Conservation (phyloP, 345 rosid species). For the Corchorus olitorius region DNA sequence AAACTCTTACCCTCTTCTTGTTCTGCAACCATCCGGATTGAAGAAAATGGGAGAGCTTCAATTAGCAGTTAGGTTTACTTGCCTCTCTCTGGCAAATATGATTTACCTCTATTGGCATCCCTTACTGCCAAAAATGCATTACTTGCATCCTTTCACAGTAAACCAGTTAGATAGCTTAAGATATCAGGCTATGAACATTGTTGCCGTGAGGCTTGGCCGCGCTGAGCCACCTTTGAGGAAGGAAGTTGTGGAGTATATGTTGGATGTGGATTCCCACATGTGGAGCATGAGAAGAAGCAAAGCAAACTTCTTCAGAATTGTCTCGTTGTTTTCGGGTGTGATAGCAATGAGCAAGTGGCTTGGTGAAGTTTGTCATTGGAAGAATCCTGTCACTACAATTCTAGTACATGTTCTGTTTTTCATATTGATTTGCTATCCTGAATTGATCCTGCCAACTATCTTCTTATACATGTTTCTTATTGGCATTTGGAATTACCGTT, state of each 20-base stretch:
- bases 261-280: slow-evolving; percentile 93
- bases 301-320: slow-evolving; percentile 87
- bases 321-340: slow-evolving; percentile 63
- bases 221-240: slow-evolving; percentile 86
- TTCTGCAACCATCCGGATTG: slow-evolving; percentile 61
- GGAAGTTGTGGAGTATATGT: slow-evolving; percentile 89
- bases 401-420: slow-evolving; percentile 69
- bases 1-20: slow-evolving; percentile 78
- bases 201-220: slow-evolving; percentile 62
- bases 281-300: slow-evolving; percentile 96
- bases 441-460: slow-evolving; percentile 72
- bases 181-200: slow-evolving; percentile 83
- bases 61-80: slow-evolving; percentile 71
- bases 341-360: slow-evolving; percentile 76
- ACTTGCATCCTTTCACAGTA: slow-evolving; percentile 80
- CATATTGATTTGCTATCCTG: slow-evolving; percentile 81
- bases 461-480: slow-evolving; percentile 84
- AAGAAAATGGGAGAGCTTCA: slow-evolving; percentile 94
- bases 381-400: slow-evolving; percentile 69
- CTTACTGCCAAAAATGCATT: slow-evolving; percentile 86
- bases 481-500: slow-evolving; percentile 74
- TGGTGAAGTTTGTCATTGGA: slow-evolving; percentile 72
- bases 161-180: slow-evolving; percentile 76
- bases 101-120: slow-evolving; percentile 77
- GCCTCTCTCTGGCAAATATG: slow-evolving; percentile 71